phyloP scores from a whole-genome alignment of 2,329 filamentous ascomycete genomes.

The Dichotomopilus funicola region DNA sequence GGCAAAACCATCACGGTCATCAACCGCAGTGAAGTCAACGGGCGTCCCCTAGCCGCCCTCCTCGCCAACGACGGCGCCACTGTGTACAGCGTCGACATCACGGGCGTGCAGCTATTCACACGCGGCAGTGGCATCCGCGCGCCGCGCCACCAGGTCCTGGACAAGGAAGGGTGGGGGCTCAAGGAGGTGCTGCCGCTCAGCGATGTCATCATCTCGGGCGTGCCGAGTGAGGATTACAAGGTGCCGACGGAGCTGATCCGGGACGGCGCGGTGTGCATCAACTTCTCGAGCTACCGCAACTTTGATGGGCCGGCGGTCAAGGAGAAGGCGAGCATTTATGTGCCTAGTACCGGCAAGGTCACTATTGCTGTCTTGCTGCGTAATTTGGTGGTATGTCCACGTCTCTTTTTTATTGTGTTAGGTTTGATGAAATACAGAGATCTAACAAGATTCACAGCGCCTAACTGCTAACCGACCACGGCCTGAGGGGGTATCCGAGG shows the following conservation, averaged over 20 bases:
- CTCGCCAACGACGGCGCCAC: conserved; percentile 93
- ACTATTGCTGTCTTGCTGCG: conserved; percentile 87
- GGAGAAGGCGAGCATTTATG: conserved; percentile 93
- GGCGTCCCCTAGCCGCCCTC: conserved; percentile 82
- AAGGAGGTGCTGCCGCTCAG: conserved; percentile 79
- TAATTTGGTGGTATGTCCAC: conserved; percentile 69
- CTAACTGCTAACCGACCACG: conserved; percentile 25
- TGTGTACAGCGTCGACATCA: conserved; percentile 92
- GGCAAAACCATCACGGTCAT: conserved; percentile 94
- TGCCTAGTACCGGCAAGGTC: conserved; percentile 94
- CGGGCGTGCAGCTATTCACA: conserved; percentile 86
- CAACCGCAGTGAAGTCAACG: conserved; percentile 93
- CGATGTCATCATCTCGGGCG: conserved; percentile 91
- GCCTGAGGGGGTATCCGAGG: conserved; percentile 13
- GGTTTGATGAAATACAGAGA: neutral
- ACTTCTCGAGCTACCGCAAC: conserved; percentile 94
- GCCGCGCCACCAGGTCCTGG: conserved; percentile 75
- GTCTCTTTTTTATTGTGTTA: neutral
- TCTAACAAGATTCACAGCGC: conserved; percentile 16
- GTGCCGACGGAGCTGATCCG: conserved; percentile 76
- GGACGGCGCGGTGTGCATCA: conserved; percentile 95
- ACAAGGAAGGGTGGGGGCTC: conserved; percentile 72
- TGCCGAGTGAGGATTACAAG: conserved; percentile 83
- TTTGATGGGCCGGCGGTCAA: conserved; percentile 81
- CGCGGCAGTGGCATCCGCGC: conserved; percentile 82